Evolutionary conservation across 768 basidiomycete genomes (phyloP).

Genomic region (Favolaschia claudopus): DNA sequence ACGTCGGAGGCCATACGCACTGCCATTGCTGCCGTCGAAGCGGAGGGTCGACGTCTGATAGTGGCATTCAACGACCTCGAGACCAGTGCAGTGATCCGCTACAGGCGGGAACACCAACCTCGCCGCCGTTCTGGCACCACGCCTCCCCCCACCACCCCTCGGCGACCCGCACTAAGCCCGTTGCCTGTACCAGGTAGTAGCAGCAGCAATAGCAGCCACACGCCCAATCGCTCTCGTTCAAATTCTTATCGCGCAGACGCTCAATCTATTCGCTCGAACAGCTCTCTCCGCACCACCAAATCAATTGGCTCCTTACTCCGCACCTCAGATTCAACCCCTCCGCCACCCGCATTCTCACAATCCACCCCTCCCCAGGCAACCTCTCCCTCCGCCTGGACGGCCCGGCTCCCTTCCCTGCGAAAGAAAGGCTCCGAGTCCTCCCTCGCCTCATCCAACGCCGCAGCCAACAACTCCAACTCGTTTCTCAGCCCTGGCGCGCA

Average conservation of each 20-base stretch:
- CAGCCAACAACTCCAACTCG: too few species aligned
- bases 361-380: constrained; percentile 34
- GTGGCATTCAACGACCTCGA: constrained; percentile 77
- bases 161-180: constrained; percentile 24
- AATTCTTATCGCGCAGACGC: constrained; percentile 12
- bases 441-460: constrained; percentile 54
- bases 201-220: background rate
- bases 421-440: constrained; percentile 63
- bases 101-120: constrained; percentile 48
- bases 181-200: background rate
- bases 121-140: constrained; percentile 38
- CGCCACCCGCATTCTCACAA: constrained; percentile 28
- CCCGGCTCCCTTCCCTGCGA: constrained; percentile 35
- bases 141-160: constrained; percentile 37
- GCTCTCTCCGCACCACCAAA: constrained; percentile 22
- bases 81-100: constrained; percentile 59
- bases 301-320: constrained; percentile 18
- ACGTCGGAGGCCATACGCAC: constrained; percentile 64
- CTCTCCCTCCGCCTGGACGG: constrained; percentile 40
- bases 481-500: constrained; percentile 25
- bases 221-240: constrained; percentile 11
- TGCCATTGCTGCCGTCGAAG: constrained; percentile 69
- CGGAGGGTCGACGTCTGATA: constrained; percentile 66
- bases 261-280: constrained; percentile 22
- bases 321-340: background rate